Base-by-base conservation (phyloP, 768 basidiomycete genomes). In the Leucosporidium scottii region DNA sequence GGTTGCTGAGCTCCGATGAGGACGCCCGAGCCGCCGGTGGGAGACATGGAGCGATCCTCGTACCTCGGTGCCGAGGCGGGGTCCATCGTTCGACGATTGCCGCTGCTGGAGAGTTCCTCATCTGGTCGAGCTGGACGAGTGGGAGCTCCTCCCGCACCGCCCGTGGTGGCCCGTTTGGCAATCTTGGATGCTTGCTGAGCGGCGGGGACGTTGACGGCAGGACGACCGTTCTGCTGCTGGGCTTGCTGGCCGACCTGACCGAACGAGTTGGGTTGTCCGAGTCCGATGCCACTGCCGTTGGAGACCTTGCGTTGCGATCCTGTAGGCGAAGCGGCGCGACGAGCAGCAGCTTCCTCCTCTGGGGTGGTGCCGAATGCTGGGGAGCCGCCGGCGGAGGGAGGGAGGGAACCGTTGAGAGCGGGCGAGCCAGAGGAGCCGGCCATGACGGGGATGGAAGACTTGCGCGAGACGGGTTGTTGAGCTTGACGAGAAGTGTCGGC, bases 401-500 rank as follows among this genome's bases (percentile, higher is more conserved):
- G 59, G 48, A 5, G 70, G 60, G 15, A 61, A 53, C 21, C 64
- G 58, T 39, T 63, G 49, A 6, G 27, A 20, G 54, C 60, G 30
- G 60, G 54, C 12, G 59, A n/a, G n/a, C n/a, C n/a, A n/a, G n/a
- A n/a, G n/a, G n/a, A 17, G 62, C 55, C 55, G 63, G 36, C 39
- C 36, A 59, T 17, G 54, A 62, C 59, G 23, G 68, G 67, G 44
- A 69, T 70, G 25, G 71, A 69, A 21, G 65, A 67, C 68, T 73
- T 71, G 53, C 70, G 68, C 20, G 49, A 28, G 63, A n/a, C 27
- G 7, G 36, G 34, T 9, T 55, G 62, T 20, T 50, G 55, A 0
- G 61, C 48, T 10, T 59, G 62, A 39, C 69, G 65, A 4, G 58
- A 23, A 2, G 64, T 81, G 70, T 90, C 87, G 12, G 78, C 66